Percentiles rank a stretch among this genome's conserved stretches.
Evolutionary conservation across 2,329 filamentous ascomycete species (phyloP).

Genomic region (Spiromastix sp.): DNA sequence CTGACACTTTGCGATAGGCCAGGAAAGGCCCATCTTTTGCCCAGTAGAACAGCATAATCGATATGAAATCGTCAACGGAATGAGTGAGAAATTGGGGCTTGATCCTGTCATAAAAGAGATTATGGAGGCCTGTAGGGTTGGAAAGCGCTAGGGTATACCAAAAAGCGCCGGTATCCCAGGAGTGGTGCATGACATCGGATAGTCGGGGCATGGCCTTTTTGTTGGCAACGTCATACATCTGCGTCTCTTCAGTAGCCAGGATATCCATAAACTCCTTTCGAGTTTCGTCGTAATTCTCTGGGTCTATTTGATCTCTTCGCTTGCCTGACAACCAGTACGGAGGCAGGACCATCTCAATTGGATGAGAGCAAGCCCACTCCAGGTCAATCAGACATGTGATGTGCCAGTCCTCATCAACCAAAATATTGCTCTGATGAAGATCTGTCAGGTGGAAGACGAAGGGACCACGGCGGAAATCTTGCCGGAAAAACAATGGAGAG

Average conservation of each 20-base stretch:
- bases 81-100: constrained; percentile 12
- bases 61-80: constrained; percentile 12
- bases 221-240: neutral
- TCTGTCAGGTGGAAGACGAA: constrained; percentile 29
- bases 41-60: constrained; percentile 12
- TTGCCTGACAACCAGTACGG: constrained; percentile 16
- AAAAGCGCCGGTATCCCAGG: constrained; percentile 5
- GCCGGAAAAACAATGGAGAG: constrained; percentile 18
- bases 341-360: constrained; percentile 16
- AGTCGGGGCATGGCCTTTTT: constrained; percentile 2
- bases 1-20: constrained; percentile 11
- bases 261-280: constrained; percentile 5
- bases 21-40: constrained; percentile 8
- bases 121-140: constrained; percentile 3
- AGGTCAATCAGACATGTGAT: constrained; percentile 13
- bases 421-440: constrained; percentile 29
- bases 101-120: constrained; percentile 4
- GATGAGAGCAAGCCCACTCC: too few relatives aligned
- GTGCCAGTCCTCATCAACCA: constrained; percentile 15
- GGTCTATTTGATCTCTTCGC: constrained; percentile 1
- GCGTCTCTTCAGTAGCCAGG: constrained; percentile 5
- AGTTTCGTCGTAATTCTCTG: constrained; percentile 3
- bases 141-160: constrained; percentile 7
- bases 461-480: constrained; percentile 27
- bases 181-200: constrained; percentile 4